Evolutionary conservation across 768 basidiomycete genomes (phyloP), one percentile per base, ranked within the genome.

Genomic region (Lactarius deliciosus): DNA sequence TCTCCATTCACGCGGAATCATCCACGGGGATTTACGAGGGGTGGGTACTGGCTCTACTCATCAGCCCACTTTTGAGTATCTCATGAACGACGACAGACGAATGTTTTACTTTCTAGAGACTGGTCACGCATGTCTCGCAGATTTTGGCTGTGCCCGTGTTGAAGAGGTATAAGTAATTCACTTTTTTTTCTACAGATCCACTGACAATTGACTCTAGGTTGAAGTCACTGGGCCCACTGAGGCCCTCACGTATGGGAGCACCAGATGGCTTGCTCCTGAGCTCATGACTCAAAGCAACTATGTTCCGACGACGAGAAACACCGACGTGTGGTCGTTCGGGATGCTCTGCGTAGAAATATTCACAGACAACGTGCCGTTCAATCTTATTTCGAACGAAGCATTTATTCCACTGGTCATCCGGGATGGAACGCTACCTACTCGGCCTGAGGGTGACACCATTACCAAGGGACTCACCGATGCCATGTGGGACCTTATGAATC

Each of bases 291-390:
- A 65, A 11, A 53, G 47, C 28, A 6, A 25, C 32, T 38, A 28
- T 50, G 45, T 62, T 10, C 57, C 50, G n/a, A 70, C 57, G n/a
- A 56, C 61, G 28, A 79, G 75, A 16, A 69, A 77, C 54, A 80
- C 80, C 6, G 82, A 83, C 69, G 76, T 83, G 9, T 83, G 83
- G 83, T 80, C 80, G 36, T 81, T 82, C 68, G 82, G 76, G 13
- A 82, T 83, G 78, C 71, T 81, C 6, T 80, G 79, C 64, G 73
- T 82, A 50, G 83, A 84, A 71, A 59, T 84, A 25, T 75, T 82
- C 61, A 81, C 80, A 22, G 81, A 80, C 2, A 72, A 79, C 25
- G 73, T 73, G 32, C 81, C 82, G 9, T 83, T 76, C 72, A 69
- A 67, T 50, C 71, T 75, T 47, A 72, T 78, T 25, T 57, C 65